phyloP scores from a whole-genome alignment of 192 early-diverging fungal species.

The Chytriomyces sp. region DNA sequence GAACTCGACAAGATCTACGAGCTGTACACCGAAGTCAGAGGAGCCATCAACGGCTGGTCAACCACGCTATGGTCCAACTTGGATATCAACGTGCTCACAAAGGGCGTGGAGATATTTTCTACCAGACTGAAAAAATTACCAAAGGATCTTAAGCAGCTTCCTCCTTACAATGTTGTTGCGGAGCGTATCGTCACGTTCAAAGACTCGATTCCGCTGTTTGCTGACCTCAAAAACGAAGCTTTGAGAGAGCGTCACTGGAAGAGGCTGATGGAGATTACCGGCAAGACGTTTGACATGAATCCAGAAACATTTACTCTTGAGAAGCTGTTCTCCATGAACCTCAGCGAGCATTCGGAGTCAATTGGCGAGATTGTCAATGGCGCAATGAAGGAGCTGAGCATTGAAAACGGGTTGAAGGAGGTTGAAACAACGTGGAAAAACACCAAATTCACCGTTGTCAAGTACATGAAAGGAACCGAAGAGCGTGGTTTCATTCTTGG shows the following conservation, averaged over 20 bases:
- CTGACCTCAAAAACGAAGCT: slow-evolving; percentile 65
- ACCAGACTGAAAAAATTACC: slow-evolving; percentile 57
- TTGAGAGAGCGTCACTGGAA: slow-evolving; percentile 66
- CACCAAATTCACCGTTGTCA: slow-evolving; percentile 58
- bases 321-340: slow-evolving; percentile 61
- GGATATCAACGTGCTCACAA: slow-evolving; percentile 63
- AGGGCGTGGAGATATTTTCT: slow-evolving; percentile 61
- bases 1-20: slow-evolving; percentile 65
- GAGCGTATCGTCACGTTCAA: slow-evolving; percentile 69
- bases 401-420: slow-evolving; percentile 66
- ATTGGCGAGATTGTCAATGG: slow-evolving; percentile 63
- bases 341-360: slow-evolving; percentile 59
- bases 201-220: slow-evolving; percentile 65
- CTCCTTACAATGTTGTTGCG: slow-evolving; percentile 69
- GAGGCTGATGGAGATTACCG: slow-evolving; percentile 62
- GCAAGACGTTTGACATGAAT: slow-evolving; percentile 66
- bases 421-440: slow-evolving; percentile 62
- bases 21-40: slow-evolving; percentile 63
- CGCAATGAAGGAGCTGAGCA: slow-evolving; percentile 64
- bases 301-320: slow-evolving; percentile 66
- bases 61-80: slow-evolving; percentile 68
- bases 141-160: slow-evolving; percentile 65
- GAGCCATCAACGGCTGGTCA: slow-evolving; percentile 63
- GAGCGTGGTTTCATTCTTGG: slow-evolving; percentile 66
- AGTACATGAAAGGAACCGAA: slow-evolving; percentile 66